Conservation (phyloP, 805 yeast species). For the Suhomyces pyralidae region DNA sequence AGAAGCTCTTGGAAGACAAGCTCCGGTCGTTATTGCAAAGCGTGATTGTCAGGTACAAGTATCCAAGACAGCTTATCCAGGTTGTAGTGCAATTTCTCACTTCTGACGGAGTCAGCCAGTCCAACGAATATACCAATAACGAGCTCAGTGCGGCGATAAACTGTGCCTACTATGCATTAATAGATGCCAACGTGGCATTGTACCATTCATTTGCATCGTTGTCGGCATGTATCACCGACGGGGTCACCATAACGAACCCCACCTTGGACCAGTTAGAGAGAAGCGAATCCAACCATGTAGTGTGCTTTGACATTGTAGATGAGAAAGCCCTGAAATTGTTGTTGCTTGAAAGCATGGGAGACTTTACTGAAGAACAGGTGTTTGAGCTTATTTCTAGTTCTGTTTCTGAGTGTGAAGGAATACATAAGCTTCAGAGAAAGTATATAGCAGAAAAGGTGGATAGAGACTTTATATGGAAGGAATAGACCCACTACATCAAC, state of each 20-base stretch:
- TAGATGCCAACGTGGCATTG: slow-evolving; percentile 77
- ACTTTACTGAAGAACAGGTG: slow-evolving; percentile 56
- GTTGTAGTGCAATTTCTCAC: slow-evolving; percentile 41
- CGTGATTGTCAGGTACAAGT: slow-evolving; percentile 55
- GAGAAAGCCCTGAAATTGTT: slow-evolving; percentile 54
- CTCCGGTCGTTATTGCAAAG: slow-evolving; percentile 59
- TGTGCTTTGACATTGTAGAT: slow-evolving; percentile 56
- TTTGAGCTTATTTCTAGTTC: slow-evolving; percentile 52
- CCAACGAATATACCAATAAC: slow-evolving; percentile 31
- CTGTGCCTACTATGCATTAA: slow-evolving; percentile 66
- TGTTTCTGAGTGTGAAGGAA: slow-evolving; percentile 42
- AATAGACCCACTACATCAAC: too few species aligned
- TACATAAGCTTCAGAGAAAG: slow-evolving; percentile 48
- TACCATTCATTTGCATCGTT: slow-evolving; percentile 59
- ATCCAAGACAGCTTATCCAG: slow-evolving; percentile 69
- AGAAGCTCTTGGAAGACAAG: slow-evolving; percentile 70
- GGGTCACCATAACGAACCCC: slow-evolving; percentile 44
- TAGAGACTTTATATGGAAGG: slow-evolving; percentile 59
- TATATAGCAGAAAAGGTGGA: slow-evolving; percentile 47
- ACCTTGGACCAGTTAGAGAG: slow-evolving; percentile 36
- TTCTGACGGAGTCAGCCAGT: slow-evolving; percentile 19
- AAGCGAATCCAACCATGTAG: slow-evolving; percentile 60
- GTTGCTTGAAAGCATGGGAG: slow-evolving; percentile 71
- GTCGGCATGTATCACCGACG: slow-evolving; percentile 36
- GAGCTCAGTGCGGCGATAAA: slow-evolving; percentile 73